Percentiles rank a stretch among this genome's conserved stretches.
phyloP scores from a whole-genome alignment of 208 protist genomes.

The Blechomonas ayalai region DNA sequence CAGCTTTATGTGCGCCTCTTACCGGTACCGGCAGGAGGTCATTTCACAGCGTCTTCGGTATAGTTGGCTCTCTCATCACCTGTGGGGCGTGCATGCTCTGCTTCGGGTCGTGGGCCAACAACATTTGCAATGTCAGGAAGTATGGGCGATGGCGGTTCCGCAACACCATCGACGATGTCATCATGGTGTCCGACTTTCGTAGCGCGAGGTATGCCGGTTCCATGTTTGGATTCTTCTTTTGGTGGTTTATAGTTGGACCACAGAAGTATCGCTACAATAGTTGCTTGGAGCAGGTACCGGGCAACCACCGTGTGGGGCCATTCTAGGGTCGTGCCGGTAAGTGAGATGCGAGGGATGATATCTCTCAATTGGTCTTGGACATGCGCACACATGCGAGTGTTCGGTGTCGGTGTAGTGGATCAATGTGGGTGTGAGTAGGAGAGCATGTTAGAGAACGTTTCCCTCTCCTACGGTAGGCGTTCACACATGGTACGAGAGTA shows the following conservation, averaged over 20 bases:
- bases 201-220: conserved; percentile 66
- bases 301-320: conserved; percentile 67
- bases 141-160: conserved; percentile 82
- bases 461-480: too few relatives aligned
- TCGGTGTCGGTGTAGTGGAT: too few relatives aligned
- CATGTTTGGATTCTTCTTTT: conserved; percentile 71
- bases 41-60: conserved; percentile 52
- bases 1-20: background rate
- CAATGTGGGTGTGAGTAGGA: too few relatives aligned
- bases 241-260: conserved; percentile 80
- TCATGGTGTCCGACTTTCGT: conserved; percentile 81
- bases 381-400: too few relatives aligned
- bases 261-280: conserved; percentile 79
- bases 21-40: conserved; percentile 1
- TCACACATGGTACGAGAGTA: too few relatives aligned
- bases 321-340: too few relatives aligned
- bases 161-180: conserved; percentile 81
- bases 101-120: conserved; percentile 83
- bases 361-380: too few relatives aligned
- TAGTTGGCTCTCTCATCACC: conserved; percentile 55
- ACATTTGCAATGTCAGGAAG: conserved; percentile 79
- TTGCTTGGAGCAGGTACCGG: conserved; percentile 67
- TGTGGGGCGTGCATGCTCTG: conserved; percentile 65
- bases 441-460: too few relatives aligned
- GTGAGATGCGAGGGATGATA: too few relatives aligned